phyloP scores from a whole-genome alignment of 768 basidiomycete species.

The Trametes coccinea region DNA sequence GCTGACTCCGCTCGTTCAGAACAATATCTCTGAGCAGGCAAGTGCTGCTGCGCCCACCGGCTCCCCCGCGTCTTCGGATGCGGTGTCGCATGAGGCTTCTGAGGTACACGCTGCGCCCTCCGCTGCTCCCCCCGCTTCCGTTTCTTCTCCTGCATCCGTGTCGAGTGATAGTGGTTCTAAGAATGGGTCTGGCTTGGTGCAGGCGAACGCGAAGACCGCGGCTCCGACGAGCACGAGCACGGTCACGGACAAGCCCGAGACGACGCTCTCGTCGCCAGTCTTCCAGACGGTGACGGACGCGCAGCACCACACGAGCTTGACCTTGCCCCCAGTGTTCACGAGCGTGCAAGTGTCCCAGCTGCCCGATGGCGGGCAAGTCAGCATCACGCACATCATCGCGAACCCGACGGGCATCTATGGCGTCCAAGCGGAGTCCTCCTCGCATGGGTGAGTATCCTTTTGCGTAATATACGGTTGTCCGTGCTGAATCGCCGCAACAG shows the following conservation, averaged over 20 bases:
- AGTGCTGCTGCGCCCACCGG: not conserved
- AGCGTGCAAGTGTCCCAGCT: constrained; percentile 47
- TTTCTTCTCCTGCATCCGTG: not conserved
- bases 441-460: constrained; percentile 24
- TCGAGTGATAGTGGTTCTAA: constrained; percentile 12
- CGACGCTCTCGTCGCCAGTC: constrained; percentile 47
- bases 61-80: not conserved
- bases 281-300: constrained; percentile 42
- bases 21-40: constrained; percentile 1
- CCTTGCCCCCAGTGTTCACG: constrained; percentile 49
- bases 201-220: constrained; percentile 26
- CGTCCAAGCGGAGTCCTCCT: constrained; percentile 18
- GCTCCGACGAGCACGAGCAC: constrained; percentile 40
- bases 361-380: constrained; percentile 45
- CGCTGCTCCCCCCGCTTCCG: not conserved
- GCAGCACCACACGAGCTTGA: constrained; percentile 40
- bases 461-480: not conserved
- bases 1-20: constrained; percentile 16
- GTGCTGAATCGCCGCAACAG: constrained; percentile 31
- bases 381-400: constrained; percentile 53
- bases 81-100: not conserved
- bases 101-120: constrained; percentile 4
- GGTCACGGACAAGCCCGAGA: constrained; percentile 41
- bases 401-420: constrained; percentile 44
- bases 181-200: constrained; percentile 9